These are phyloP conservation scores for Termitomyces sp. DNA, from an alignment of 768 basidiomycete species.

Conservation along the genomic window DNA sequence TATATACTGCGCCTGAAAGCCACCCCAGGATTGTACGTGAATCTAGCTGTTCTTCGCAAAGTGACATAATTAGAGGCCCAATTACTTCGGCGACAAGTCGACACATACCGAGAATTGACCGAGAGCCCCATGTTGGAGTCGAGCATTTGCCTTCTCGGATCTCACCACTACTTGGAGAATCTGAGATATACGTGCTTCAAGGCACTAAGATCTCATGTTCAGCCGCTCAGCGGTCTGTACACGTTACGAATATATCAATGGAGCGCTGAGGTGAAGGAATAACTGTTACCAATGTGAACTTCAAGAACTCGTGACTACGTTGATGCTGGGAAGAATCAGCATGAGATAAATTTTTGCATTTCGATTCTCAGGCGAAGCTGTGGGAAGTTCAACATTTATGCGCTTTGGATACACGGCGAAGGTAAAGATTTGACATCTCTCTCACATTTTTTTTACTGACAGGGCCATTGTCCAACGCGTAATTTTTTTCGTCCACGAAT, in stretches of 20 bases:
- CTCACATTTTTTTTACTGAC: slow-evolving; percentile 88
- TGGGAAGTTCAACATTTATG: neutral
- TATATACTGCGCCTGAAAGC: neutral
- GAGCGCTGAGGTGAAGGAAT: neutral
- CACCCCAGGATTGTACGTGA: neutral
- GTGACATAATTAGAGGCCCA: neutral
- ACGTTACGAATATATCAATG: neutral
- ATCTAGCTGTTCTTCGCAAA: neutral
- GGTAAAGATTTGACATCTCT: slow-evolving; percentile 41
- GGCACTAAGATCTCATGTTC: neutral
- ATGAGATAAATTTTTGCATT: neutral
- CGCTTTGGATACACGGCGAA: neutral
- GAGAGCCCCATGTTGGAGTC: too few species aligned
- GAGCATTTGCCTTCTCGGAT: neutral
- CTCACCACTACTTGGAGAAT: neutral
- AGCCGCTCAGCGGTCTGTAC: neutral
- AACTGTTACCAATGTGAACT: neutral
- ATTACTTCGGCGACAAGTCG: neutral
- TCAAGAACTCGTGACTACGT: neutral
- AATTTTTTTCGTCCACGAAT: slow-evolving; percentile 82
- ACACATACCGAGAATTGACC: too few species aligned
- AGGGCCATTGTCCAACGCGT: slow-evolving; percentile 77
- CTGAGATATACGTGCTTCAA: neutral
- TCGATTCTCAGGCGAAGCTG: neutral
- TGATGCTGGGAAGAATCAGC: neutral